Evolutionary conservation across 371 early-diverging fungal genomes (phyloP).

Genomic region (Mortierella sp.): DNA sequence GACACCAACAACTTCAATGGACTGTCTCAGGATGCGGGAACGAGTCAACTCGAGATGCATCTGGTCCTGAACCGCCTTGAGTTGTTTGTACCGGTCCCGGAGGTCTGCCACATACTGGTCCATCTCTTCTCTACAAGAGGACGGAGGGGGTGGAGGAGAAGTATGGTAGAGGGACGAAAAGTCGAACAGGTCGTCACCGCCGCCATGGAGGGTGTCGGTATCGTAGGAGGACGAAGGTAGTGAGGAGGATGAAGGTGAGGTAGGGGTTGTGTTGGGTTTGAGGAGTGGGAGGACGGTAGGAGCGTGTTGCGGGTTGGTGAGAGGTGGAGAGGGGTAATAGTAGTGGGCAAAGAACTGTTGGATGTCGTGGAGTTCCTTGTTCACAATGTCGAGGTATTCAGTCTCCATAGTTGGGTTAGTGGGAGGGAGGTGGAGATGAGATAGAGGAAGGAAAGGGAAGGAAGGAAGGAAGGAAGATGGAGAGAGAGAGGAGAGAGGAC

Average conservation of each 20-base stretch:
- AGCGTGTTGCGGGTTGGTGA: background rate
- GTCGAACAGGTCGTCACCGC: background rate
- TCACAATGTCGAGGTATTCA: slow-evolving; percentile 29
- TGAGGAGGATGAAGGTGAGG: background rate
- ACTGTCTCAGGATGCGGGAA: slow-evolving; percentile 21
- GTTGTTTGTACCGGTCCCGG: slow-evolving; percentile 28
- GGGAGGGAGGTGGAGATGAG: background rate
- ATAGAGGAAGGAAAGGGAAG: background rate
- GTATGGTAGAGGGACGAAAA: background rate
- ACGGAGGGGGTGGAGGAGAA: background rate
- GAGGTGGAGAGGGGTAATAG: background rate
- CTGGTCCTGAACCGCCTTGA: slow-evolving; percentile 36
- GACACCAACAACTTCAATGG: background rate
- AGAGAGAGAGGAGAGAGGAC: background rate
- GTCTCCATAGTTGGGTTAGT: slow-evolving; percentile 16
- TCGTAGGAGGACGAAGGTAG: background rate
- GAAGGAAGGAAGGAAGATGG: background rate
- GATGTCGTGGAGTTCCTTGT: slow-evolving; percentile 35
- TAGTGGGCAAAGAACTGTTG: slow-evolving; percentile 27
- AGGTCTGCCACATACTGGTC: slow-evolving; percentile 20
- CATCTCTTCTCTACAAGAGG: background rate
- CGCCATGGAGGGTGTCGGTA: no score
- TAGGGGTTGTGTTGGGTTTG: background rate
- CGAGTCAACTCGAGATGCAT: slow-evolving; percentile 33
- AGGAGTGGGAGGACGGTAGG: slow-evolving; percentile 24